Conservation (phyloP, 192 early-diverging fungal species). For the Linnemannia hyalina region DNA sequence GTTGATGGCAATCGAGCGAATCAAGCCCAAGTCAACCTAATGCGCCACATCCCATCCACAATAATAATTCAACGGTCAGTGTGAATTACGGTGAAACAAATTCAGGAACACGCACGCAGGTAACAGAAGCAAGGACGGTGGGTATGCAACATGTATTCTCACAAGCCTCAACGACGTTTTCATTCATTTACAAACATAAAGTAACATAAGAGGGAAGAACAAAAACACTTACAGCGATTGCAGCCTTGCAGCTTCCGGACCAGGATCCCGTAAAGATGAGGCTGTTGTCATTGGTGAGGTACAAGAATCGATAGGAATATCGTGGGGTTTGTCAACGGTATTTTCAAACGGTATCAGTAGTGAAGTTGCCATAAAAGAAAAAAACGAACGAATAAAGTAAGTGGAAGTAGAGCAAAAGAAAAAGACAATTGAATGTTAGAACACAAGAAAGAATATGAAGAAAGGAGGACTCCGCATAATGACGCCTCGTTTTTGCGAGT, state of each 20-base stretch:
- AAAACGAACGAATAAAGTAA: no score
- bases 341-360: neutral
- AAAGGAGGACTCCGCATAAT: neutral
- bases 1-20: conserved; percentile 54
- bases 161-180: no score
- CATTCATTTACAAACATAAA: neutral
- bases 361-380: no score
- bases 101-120: neutral
- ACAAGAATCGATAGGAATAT: neutral
- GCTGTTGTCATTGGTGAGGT: neutral
- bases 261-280: conserved; percentile 45
- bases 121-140: no score
- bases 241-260: conserved; percentile 47
- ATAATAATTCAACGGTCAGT: neutral
- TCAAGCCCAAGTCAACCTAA: conserved; percentile 53
- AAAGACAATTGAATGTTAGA: no score
- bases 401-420: no score
- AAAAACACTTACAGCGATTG: conserved; percentile 28
- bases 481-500: neutral
- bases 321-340: neutral
- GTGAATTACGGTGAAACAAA: neutral
- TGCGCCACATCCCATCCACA: neutral
- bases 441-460: neutral
- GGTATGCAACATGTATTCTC: neutral
- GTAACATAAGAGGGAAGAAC: neutral